phyloP scores from a whole-genome alignment of 257 asterid genomes.

The Linaria vulgaris region DNA sequence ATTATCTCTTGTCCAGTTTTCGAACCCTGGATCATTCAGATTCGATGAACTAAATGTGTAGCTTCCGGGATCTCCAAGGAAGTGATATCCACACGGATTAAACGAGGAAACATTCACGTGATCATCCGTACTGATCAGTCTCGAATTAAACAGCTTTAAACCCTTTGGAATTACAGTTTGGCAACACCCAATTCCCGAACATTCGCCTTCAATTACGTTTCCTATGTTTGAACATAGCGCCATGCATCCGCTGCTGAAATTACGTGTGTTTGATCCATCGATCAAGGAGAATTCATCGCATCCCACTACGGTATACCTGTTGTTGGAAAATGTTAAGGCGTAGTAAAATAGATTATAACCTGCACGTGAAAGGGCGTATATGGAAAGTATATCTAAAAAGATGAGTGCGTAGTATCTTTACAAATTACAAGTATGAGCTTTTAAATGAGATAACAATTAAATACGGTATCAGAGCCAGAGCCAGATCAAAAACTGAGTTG shows the following conservation, averaged over 20 bases:
- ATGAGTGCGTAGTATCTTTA: no score
- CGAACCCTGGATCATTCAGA: constrained; percentile 20
- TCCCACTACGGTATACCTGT: constrained; percentile 39
- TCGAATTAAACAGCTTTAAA: background rate
- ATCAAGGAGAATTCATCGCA: constrained; percentile 41
- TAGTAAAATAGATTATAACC: no score
- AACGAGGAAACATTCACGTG: constrained; percentile 22
- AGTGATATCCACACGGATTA: constrained; percentile 39
- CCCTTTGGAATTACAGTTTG: constrained; percentile 42
- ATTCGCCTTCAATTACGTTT: constrained; percentile 43
- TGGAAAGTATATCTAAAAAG: no score
- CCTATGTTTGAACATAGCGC: constrained; percentile 32
- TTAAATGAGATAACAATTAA: no score
- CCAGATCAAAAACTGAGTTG: no score
- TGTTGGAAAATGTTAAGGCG: no score
- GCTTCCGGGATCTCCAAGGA: constrained; percentile 36
- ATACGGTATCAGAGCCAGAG: no score
- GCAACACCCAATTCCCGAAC: constrained; percentile 50
- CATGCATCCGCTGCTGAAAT: constrained; percentile 35
- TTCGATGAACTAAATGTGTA: constrained; percentile 26
- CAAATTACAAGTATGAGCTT: no score
- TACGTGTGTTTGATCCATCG: background rate
- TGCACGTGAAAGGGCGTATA: no score
- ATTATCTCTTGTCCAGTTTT: constrained; percentile 18
- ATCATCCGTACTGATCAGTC: background rate